Evolutionary conservation across 164 flowering plant genomes (phyloP), one percentile per base, ranked within the genome.

Genomic region (Liriodendron chinense): DNA sequence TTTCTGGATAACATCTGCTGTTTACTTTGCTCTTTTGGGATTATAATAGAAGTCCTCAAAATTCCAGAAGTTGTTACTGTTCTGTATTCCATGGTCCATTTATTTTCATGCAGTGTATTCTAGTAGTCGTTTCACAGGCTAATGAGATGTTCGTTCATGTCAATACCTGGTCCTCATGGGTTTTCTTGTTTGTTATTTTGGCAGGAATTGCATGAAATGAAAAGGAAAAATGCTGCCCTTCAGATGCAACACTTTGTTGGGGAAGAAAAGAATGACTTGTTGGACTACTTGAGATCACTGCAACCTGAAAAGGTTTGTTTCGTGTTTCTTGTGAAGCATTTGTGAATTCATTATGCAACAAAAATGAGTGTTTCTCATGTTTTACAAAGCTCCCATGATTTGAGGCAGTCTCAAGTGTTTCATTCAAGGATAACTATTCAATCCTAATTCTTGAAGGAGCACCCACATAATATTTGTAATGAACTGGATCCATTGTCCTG

Each of bases 191-290:
- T 21, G 20, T 74, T 59, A 5, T 14, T 16, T 48, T 48, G 50
- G 22, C 72, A 92, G 98, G 96, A 94, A 84, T 90, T 93, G 8
- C 83, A 65, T 77, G 96, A 93, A 74, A 83, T 87, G 50, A 88
- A 88, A 80, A 84, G 98, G 79, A 93, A 87, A 79, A 87, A 76
- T 85, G 90, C 90, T 66, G 98, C 98, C 71, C 92, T 94, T 74
- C 93, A 92, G 75, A 89, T 94, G 94, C 94, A 91, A 77, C 94
- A 91, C 78, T 90, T 94, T 87, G 92, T 89, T 65, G 98, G 96
- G 28, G 95, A 93, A 81, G 96, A 92, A 76, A 86, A 90, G 83
- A 94, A 94, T 80, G 96, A 92, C 75, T 82, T 94, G 79, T 82
- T 94, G 80, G 93, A 94, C 82, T 94, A 92, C 72, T 77, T 94